Percentiles rank a stretch among this genome's conserved stretches.
Conservation (phyloP, 768 basidiomycete genomes). For the Filobasidium wieringae region DNA sequence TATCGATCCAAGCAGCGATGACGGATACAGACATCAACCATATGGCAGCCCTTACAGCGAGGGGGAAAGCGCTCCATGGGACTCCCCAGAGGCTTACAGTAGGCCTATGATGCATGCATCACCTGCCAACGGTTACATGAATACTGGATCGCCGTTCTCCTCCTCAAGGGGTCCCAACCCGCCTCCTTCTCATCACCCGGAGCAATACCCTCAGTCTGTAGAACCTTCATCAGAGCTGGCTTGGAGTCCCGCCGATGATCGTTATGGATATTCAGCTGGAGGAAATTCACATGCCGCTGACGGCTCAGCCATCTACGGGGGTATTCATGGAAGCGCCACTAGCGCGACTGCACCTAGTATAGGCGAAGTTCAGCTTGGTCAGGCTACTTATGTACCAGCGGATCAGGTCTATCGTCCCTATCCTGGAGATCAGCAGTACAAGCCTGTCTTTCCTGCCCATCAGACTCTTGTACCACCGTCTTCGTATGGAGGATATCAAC, state of each 20-base stretch:
- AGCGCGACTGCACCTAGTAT: not conserved
- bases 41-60: not conserved
- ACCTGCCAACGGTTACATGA: not conserved
- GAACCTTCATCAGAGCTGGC: not conserved
- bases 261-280: no score
- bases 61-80: not conserved
- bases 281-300: no score
- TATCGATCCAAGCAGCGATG: not conserved
- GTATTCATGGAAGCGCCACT: not conserved
- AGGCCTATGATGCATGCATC: not conserved
- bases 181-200: not conserved
- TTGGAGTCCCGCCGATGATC: not conserved
- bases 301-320: no score
- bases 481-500: not conserved
- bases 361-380: not conserved
- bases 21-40: not conserved
- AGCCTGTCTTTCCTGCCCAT: not conserved
- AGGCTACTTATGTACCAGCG: not conserved
- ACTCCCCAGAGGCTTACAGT: not conserved
- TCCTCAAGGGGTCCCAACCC: not conserved
- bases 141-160: not conserved
- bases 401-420: not conserved
- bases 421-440: no score
- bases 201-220: not conserved
- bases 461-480: no score